Conservation (phyloP, 1,284 basidiomycete genomes). For the Neolentinus lepideus region DNA sequence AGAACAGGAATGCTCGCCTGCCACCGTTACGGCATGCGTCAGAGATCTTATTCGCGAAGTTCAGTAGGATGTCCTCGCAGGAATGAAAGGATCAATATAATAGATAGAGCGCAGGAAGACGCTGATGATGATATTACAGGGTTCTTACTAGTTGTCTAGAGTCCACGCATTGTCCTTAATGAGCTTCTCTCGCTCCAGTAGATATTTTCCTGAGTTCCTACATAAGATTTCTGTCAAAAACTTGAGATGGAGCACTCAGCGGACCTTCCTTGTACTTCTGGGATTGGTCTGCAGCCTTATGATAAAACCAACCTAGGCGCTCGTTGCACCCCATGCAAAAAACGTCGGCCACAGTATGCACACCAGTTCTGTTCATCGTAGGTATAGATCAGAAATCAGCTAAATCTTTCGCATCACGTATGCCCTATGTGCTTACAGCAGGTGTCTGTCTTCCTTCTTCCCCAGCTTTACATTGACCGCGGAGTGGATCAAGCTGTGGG, state of each 20-base stretch:
- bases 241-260: conserved; percentile 9
- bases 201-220: conserved; percentile 60
- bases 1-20: no score
- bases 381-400: background rate
- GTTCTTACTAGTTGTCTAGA: conserved; percentile 34
- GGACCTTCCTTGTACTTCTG: conserved; percentile 88
- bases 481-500: conserved; percentile 64
- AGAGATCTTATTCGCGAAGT: no score
- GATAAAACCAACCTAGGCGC: conserved; percentile 79
- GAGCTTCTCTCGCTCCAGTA: conserved; percentile 76
- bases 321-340: conserved; percentile 75
- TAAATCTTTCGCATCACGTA: background rate
- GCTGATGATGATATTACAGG: no score
- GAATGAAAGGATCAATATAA: no score
- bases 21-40: no score
- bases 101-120: no score
- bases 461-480: conserved; percentile 73
- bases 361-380: conserved; percentile 56
- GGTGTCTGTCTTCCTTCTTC: conserved; percentile 66
- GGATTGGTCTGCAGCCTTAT: conserved; percentile 68
- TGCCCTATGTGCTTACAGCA: conserved; percentile 43
- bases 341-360: conserved; percentile 78
- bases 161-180: conserved; percentile 79
- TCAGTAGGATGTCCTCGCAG: no score
- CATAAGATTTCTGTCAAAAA: background rate